These are phyloP conservation scores for Closterium sp. DNA, from an alignment of 139 green algal species.

Conservation along the genomic window DNA sequence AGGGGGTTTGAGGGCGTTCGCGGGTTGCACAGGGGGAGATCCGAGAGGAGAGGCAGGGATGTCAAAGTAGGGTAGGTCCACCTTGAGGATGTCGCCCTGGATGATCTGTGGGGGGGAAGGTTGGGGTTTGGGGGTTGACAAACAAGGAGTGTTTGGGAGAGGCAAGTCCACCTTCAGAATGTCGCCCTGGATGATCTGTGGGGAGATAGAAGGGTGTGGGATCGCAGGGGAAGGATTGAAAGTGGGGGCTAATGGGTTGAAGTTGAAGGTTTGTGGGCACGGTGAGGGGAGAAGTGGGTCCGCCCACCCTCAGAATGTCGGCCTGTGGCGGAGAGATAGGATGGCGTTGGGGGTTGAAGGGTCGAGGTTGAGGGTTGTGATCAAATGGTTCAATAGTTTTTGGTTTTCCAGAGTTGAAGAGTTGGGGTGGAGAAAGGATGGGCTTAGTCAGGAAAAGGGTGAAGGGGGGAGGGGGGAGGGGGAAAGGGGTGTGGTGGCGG, in stretches of 20 bases:
- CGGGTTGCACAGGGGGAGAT: neutral
- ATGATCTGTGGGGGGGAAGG: slow-evolving; percentile 74
- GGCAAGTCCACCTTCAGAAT: neutral
- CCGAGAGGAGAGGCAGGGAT: slow-evolving; percentile 67
- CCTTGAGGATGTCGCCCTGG: slow-evolving; percentile 81
- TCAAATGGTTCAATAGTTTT: too few species aligned
- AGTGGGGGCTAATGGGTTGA: too few species aligned
- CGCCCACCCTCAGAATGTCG: slow-evolving; percentile 57
- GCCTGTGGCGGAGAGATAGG: slow-evolving; percentile 58
- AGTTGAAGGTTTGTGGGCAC: too few species aligned
- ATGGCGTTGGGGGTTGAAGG: neutral
- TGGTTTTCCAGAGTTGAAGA: too few species aligned
- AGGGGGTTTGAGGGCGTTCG: neutral
- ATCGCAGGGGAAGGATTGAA: neutral
- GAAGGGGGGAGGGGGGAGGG: too few species aligned
- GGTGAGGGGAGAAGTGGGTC: too few species aligned
- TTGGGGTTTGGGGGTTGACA: too few species aligned
- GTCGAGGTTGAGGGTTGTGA: neutral
- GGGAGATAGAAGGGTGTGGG: neutral
- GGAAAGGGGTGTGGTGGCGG: too few species aligned
- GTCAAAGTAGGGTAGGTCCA: slow-evolving; percentile 98
- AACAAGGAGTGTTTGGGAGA: neutral
- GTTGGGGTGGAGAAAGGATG: too few species aligned
- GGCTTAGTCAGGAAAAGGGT: too few species aligned
- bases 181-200: slow-evolving; percentile 92